These are phyloP conservation scores for Candida insectorum DNA, from an alignment of 805 yeast genomes.

Conservation along the genomic window DNA sequence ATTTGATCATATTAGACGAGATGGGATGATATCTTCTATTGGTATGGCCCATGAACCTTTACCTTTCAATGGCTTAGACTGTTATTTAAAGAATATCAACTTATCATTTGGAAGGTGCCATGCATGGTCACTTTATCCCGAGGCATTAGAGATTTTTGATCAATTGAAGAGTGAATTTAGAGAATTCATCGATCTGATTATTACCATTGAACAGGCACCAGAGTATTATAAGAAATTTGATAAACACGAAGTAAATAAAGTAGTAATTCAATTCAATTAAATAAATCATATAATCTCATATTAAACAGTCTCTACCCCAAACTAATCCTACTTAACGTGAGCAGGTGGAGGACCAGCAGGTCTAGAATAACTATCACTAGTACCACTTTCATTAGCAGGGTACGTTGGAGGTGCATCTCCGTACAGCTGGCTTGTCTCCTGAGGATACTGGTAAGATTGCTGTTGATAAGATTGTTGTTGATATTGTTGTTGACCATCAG, in stretches of 20 bases:
- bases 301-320: not conserved
- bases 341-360: constrained; percentile 15
- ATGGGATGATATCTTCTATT: constrained; percentile 54
- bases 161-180: constrained; percentile 41
- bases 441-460: constrained; percentile 4
- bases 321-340: constrained; percentile 8
- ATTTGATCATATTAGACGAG: constrained; percentile 52
- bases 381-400: constrained; percentile 4
- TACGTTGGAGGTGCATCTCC: constrained; percentile 14
- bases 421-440: constrained; percentile 1
- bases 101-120: constrained; percentile 65
- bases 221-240: constrained; percentile 52
- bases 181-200: constrained; percentile 49
- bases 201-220: constrained; percentile 42
- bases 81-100: constrained; percentile 54
- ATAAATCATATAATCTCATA: too few relatives aligned
- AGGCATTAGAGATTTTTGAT: constrained; percentile 48
- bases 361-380: constrained; percentile 1
- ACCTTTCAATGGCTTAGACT: constrained; percentile 56
- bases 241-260: constrained; percentile 51
- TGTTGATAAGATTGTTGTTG: constrained; percentile 10
- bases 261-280: constrained; percentile 37
- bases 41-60: constrained; percentile 60
- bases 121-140: constrained; percentile 52
- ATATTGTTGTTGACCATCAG: constrained; percentile 8